phyloP scores from a whole-genome alignment of 2,329 filamentous ascomycete genomes.

The Cryphonectria naterciae region DNA sequence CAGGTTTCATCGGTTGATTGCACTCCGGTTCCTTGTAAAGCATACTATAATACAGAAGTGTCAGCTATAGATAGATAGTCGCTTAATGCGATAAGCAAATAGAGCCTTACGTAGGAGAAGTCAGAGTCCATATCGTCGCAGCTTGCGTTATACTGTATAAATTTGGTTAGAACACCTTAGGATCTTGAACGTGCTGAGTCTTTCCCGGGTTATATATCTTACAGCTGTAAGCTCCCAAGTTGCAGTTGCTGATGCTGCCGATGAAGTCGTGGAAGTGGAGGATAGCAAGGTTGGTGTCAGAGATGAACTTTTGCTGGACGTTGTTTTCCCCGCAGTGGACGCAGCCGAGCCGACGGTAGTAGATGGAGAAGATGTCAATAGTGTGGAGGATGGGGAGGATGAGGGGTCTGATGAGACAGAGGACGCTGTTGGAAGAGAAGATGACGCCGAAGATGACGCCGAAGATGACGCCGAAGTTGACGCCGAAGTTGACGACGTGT shows the following conservation, averaged over 20 bases:
- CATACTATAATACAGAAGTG: background rate
- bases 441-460: background rate
- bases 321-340: background rate
- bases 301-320: background rate
- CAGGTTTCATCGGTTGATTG: background rate
- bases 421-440: background rate
- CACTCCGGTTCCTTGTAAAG: background rate
- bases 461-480: constrained; percentile 10
- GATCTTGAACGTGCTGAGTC: background rate
- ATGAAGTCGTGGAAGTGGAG: constrained; percentile 1
- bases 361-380: background rate
- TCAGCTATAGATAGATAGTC: background rate
- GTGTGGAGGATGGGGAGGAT: background rate
- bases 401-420: constrained; percentile 2
- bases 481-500: constrained; percentile 10
- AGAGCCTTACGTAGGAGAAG: constrained; percentile 1
- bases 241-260: constrained; percentile 9
- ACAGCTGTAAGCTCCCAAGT: constrained; percentile 15
- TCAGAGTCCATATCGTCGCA: background rate
- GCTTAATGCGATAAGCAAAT: background rate
- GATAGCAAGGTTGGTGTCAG: background rate
- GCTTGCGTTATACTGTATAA: background rate
- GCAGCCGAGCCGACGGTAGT: background rate
- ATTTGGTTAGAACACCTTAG: background rate
- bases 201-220: background rate